Evolutionary conservation across 768 basidiomycete genomes (phyloP), one percentile per base, ranked within the genome.

Genomic region (Porpolomopsis calyptriformis): DNA sequence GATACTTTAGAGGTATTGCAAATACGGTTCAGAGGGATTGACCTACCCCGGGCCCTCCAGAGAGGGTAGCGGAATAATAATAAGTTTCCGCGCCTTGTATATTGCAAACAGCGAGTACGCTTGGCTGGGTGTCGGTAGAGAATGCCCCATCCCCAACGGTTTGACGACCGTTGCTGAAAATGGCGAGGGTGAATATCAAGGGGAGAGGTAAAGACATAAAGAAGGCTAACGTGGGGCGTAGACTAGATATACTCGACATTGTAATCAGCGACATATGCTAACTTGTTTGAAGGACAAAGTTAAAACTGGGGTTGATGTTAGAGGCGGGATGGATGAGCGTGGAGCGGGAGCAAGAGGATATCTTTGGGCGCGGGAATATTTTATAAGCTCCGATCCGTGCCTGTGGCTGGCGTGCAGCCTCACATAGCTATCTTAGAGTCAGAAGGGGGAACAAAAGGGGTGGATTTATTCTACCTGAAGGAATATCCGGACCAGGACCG

Each of bases 91-190:
- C 77, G 74, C 85, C 88, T 60, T 88, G 77, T 55, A 86, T 69
- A 51, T 84, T 83, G 77, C 84, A 87, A 55, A 89, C 81, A 52
- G 88, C 88, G 66, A 89, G 77, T 60, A 89, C 82, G 66, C 72
- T 85, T 54, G 84, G 77, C 68, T 77, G 73, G 66, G 67, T 73
- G 80, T 82, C 80, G 78, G 77, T 76, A 69, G 74, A 73, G 69
- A 71, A 73, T 78, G 88, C 88, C 88, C 88, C 88, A 89, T 91
- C 88, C 69, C 87, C 88, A 91, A 90, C 88, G 87, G 82, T 75
- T 71, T 80, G 82, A 85, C 85, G 78, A 69, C 85, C 88, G 87
- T 90, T 90, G 88, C 88, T 91, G 62, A 31, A 55, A 27, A 46
- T 25, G n/a, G n/a, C n/a, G n/a, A n/a, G 39, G 43, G 38, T 35